Conservation (phyloP, 331 rosid genomes). For the Saraca asoca region DNA sequence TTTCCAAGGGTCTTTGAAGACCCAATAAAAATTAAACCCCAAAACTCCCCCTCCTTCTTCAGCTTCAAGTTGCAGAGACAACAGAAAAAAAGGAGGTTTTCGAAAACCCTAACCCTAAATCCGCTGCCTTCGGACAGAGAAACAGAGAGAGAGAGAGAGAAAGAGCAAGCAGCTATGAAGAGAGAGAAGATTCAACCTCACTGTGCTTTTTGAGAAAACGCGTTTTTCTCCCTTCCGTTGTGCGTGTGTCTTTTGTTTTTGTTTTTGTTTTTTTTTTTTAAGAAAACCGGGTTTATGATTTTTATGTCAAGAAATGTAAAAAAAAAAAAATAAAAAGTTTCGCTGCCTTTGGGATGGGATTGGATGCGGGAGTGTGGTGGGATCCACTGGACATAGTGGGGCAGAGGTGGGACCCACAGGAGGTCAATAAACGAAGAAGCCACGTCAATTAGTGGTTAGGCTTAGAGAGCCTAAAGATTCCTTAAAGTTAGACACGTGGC, state of each 20-base stretch:
- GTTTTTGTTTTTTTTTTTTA: not conserved
- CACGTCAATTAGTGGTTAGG: conserved; percentile 35
- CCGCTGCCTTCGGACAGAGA: conserved; percentile 22
- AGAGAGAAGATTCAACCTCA: conserved; percentile 40
- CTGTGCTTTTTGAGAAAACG: conserved; percentile 60
- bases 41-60: conserved; percentile 24
- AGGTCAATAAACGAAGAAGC: conserved; percentile 49
- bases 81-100: conserved; percentile 44
- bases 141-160: conserved; percentile 11
- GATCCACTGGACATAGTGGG: conserved; percentile 35
- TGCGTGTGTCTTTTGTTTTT: no score
- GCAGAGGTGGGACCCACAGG: conserved; percentile 38
- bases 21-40: conserved; percentile 34
- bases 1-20: conserved; percentile 41
- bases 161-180: conserved; percentile 4
- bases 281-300: not conserved
- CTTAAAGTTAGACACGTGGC: conserved; percentile 42
- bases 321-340: not conserved
- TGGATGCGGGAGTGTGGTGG: conserved; percentile 22
- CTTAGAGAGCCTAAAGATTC: conserved; percentile 30
- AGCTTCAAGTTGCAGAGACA: conserved; percentile 20
- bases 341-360: conserved; percentile 24
- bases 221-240: conserved; percentile 52
- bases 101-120: conserved; percentile 72
- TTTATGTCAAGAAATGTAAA: not conserved